Evolutionary conservation across 2,329 filamentous ascomycete species (phyloP), one percentile per base, ranked within the genome.

Genomic region (Exophiala sp.): DNA sequence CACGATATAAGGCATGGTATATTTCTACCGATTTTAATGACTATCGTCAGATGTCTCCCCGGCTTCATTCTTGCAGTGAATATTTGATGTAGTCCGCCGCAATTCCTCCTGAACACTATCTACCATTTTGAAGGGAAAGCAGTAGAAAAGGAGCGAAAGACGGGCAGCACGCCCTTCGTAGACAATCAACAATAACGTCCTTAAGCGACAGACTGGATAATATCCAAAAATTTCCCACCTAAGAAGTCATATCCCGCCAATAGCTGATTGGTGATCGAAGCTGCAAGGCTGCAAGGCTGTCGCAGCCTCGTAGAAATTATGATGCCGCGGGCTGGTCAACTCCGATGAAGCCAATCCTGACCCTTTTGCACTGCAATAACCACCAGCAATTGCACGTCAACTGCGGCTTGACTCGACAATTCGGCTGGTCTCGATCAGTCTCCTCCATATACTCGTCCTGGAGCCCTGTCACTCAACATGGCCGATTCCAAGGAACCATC

Each of bases 21-120:
- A 29, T 29, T 29, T 29, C 64, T 80, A 94, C 89, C 89, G 61
- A 95, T 82, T 76, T 95, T 95, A 66, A 95, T 92, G 65, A 95
- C 89, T 60, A 94, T 82, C 50, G 85, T 89, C 62, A 89, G 79
- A 65, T 83, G 79, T 69, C 83, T 86, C 50, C 73, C 72, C 39
- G 73, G 76, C 76, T 84, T 89, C 85, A 88, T 88, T 62, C 70
- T 81, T 50, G 21, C 33, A 14, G 14, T 52, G 21, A 38, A 24
- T 45, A 45, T 47, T 38, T 12, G 35, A 39, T 55, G 45, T 52
- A 45, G 43, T 50, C 54, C 44, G 36, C 57, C 41, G 43, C 16
- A 40, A 20, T 18, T 39, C 41, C 12, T 18, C 38, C 35, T 24
- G 40, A 38, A 42, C 18, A 34, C 21, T 16, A 42, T 36, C 34